Evolutionary conservation across 169 alveolate genomes (phyloP), one percentile per base, ranked within the genome.

Genomic region (Plasmodium relictum): DNA sequence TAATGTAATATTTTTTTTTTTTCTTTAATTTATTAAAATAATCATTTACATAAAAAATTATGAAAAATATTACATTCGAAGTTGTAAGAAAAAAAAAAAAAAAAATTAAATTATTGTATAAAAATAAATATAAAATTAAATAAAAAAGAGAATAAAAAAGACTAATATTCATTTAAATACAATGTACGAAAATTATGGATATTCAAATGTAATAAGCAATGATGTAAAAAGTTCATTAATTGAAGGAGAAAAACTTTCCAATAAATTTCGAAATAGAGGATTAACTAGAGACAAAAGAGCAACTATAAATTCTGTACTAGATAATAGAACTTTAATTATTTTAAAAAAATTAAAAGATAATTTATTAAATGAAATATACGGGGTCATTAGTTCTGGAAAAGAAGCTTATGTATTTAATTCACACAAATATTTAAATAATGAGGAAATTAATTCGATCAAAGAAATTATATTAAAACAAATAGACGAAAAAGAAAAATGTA

Each of bases 341-440:
- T 93, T 98, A 20, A 95, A 96, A 72, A 98, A 97, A 90, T 91
- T 97, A 89, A 94, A 95, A 50, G 97, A 97, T 42, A 98, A 98
- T 18, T 94, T 96, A 18, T 93, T 98, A 52, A 94, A 95, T 41
- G 96, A 96, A 89, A 96, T 99, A 56, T 95, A 95, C 92, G 99
- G 99, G 10, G 97, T 98, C 74, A 94, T 99, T 59, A 97, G 99
- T 66, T 97, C 99, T 26, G 99, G 99, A 10, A 98, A 98, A 94
- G 99, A 98, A 92, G 99, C 99, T 3, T 98, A 97, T 89, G 99
- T 98, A 12, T 98, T 98, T 91, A 97, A 97, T 88, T 98, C 96
- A 18, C 94, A 73, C 65, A 93, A 74, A 73, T 39, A 61, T 72
- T 26, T 73, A 48, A 73, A 86, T 65, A 59, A 78, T 88, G 94